Base-by-base conservation (phyloP, 2,329 filamentous ascomycete genomes). In the Colletotrichum somersetense region DNA sequence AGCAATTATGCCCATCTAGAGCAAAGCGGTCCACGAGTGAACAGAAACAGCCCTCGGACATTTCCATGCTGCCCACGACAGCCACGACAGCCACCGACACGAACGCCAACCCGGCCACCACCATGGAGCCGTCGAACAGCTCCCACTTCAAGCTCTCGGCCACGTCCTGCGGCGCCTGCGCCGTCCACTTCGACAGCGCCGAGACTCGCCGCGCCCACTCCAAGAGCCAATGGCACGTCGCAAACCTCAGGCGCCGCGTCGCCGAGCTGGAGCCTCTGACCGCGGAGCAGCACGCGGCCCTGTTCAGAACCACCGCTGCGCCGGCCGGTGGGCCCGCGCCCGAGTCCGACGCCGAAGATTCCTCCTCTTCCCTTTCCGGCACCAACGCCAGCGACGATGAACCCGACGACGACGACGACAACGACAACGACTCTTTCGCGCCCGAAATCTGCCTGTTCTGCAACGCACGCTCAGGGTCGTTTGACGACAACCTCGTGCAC, bases 381-480 rank as follows among this genome's bases (percentile, higher is more conserved):
- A 23, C 18, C 5, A 59, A 65, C 2, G 3, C 26, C 11, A 61
- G 38, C 52, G 52, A 58, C 14, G 50, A 7, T 30, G 38, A 35
- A 1, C 55, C 55, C 5, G 4, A 42, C 3, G 50, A 53, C 16
- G 26, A 52, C n/a, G 64, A 71, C 18, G 16, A 52, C 33, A 52
- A 67, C 2, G 46, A 52, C 30, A 35, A 14, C 0, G 33, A 38
- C 3, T 35, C 46, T 0, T 84, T 81, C 55, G 69, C 73, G 6
- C 75, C 78, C 0, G 75, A 74, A 8, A 75, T 79, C 46, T 87
- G 85, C 68, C 77, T 87, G 4, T 86, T 88, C 74, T 88, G 86
- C 77, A 75, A 77, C 2, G 57, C 74, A 1, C 46, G 42, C 6
- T 81, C 74, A 3, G 12, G 71, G 0, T 76, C 68, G 26, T 79